Base-by-base conservation (phyloP, 2,329 filamentous ascomycete genomes). In the Didymella exigua region DNA sequence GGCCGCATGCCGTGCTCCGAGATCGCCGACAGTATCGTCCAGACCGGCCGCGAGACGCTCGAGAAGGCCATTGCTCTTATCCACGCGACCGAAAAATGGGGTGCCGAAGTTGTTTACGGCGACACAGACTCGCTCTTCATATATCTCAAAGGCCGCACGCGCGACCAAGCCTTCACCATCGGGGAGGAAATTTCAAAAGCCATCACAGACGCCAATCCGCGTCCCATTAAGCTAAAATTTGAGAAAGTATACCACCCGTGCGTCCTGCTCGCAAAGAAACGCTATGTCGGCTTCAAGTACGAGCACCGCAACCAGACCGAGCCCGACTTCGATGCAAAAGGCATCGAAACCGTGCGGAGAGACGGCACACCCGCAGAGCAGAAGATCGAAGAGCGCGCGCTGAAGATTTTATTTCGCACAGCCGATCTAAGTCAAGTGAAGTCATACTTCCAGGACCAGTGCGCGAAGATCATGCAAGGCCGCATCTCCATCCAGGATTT, bases 231-330 rank as follows among this genome's bases (percentile, higher is more conserved):
- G 76, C 87, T 99, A 60, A 98, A 98, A 72, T 97, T 99, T 65
- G 95, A 99, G 73, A 99, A 99, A 67, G 93, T 99, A 1, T 99
- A 99, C 75, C 90, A 96, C 60, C 95, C 96, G 0, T 98, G 93
- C 71, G 87, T 98, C 0, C 82, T 99, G 4, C 83, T 99, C 0
- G 92, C 96, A 16, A 99, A 99, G 79, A 99, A 99, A 72, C 89
- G 95, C 50, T 99, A 99, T 66, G 96, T 98, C 4, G 96, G 96
- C 5, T 97, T 96, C 81, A 97, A 96, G 73, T 99, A 96, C 77
- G 95, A 99, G 71, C 85, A 82, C 62, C 84, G 84, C 31, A 80
- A 83, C 14, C 95, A 99, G 70, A 78, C 74, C 8, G 86, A 87
- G 61, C 93, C 95, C 0, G 90, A 96, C 1, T 98, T 98, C 62